Conservation (phyloP, 1,139 yeast species). For the Kurtzmaniella natalensis region DNA sequence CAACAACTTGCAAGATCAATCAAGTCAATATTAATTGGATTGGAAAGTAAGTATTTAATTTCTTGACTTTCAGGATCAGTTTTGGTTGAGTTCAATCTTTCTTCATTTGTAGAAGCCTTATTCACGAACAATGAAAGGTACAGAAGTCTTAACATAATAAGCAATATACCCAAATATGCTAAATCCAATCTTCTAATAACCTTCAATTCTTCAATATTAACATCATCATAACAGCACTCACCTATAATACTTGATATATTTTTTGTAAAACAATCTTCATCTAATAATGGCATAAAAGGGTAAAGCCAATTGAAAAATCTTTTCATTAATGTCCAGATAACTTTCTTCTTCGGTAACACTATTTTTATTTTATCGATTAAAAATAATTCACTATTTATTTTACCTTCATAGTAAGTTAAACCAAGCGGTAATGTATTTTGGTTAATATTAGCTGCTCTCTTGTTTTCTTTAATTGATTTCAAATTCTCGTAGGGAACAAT, state of each 20-base stretch:
- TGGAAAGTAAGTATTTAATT: slow-evolving; percentile 21
- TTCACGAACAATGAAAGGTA: slow-evolving; percentile 34
- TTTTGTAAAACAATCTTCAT: slow-evolving; percentile 22
- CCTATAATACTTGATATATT: slow-evolving; percentile 25
- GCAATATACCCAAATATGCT: slow-evolving; percentile 28
- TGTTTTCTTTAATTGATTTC: neutral
- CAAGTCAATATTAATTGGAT: slow-evolving; percentile 24
- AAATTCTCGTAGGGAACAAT: slow-evolving; percentile 25
- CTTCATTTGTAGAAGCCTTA: slow-evolving; percentile 23
- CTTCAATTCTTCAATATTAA: slow-evolving; percentile 15
- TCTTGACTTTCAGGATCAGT: slow-evolving; percentile 17
- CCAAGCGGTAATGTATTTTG: slow-evolving; percentile 23
- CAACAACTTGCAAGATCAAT: slow-evolving; percentile 27
- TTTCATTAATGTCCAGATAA: slow-evolving; percentile 28
- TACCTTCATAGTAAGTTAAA: slow-evolving; percentile 25
- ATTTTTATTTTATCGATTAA: slow-evolving; percentile 28
- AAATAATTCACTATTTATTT: slow-evolving; percentile 26
- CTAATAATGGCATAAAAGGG: slow-evolving; percentile 36
- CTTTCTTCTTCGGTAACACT: slow-evolving; percentile 28
- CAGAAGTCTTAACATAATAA: slow-evolving; percentile 26
- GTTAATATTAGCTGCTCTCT: slow-evolving; percentile 11
- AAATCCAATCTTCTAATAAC: slow-evolving; percentile 30
- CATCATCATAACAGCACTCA: slow-evolving; percentile 17
- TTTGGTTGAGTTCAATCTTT: slow-evolving; percentile 19
- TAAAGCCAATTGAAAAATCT: slow-evolving; percentile 29